A percentile compares a stretch with the other conserved stretches of the same genome.
phyloP scores from a whole-genome alignment of 2,329 filamentous ascomycete genomes.

The Dactylella cylindrospora region DNA sequence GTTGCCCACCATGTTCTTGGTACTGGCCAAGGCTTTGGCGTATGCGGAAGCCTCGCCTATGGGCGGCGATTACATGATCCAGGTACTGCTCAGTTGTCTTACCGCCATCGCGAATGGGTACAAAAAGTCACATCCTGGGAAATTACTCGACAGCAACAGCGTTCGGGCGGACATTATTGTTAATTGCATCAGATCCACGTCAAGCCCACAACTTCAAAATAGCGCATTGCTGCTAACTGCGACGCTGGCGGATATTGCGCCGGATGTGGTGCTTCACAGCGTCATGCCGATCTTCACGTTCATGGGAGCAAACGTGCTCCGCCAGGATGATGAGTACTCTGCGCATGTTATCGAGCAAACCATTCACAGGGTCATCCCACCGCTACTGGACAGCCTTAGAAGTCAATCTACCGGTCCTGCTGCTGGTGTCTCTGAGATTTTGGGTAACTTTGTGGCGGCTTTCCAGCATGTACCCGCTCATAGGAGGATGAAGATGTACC shows the following conservation, averaged over 20 bases:
- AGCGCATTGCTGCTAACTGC: constrained; percentile 84
- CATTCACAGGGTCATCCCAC: constrained; percentile 89
- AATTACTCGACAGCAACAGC: constrained; percentile 68
- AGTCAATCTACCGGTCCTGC: constrained; percentile 65
- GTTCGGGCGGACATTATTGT: constrained; percentile 89
- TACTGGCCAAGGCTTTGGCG: constrained; percentile 76
- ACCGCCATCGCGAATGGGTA: constrained; percentile 69
- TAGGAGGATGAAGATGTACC: constrained; percentile 77
- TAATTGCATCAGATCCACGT: constrained; percentile 87
- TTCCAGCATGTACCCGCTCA: constrained; percentile 95
- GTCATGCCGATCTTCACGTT: constrained; percentile 99
- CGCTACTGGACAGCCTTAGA: constrained; percentile 79
- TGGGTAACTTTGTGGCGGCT: constrained; percentile 94
- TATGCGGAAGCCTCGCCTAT: constrained; percentile 87
- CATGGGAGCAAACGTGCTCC: constrained; percentile 87
- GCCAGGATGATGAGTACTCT: constrained; percentile 94
- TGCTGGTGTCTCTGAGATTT: constrained; percentile 78
- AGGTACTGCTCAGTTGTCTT: constrained; percentile 74
- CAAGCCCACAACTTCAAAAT: constrained; percentile 91
- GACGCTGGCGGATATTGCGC: constrained; percentile 79
- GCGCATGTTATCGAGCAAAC: constrained; percentile 94
- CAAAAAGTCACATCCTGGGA: constrained; percentile 17
- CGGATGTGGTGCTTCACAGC: constrained; percentile 88
- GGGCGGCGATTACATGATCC: constrained; percentile 59
- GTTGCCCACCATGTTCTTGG: constrained; percentile 75